Evolutionary conservation across 495 filamentous ascomycete species (phyloP), one percentile per base, ranked within the genome.

Genomic region (Lichenothelia convexa): DNA sequence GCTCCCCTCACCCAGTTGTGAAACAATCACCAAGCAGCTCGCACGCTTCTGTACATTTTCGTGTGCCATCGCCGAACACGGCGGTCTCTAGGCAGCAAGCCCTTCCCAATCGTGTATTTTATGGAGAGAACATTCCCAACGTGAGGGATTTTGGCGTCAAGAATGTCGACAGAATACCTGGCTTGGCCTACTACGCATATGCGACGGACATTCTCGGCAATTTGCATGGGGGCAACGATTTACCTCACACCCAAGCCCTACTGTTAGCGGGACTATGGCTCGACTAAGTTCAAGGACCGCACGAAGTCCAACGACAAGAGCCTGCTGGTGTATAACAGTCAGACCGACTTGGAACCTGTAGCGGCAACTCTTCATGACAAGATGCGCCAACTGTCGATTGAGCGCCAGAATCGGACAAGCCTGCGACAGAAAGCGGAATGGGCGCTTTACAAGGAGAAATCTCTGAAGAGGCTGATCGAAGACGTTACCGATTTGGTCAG

Each of bases 141-240:
- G 24, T 11, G 9, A 29, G 24, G 15, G 9, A 1, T 29, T 13
- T 9, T 1, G 9, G 9, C 15, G 9, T 13, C 24, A 29, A 71
- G 36, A 93, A 97, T 50, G 54, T 86, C n/a, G 83, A 93, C 48
- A 65, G 77, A 5, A 78, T 95, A 41, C 87, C 89, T 1, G 89
- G 89, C 0, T 57, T 94, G 38, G 76, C 81, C n/a, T 91, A 92
- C 49, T 94, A 83, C 55, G 78, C 75, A 12, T 73, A 80, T 44
- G 89, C 85, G 2, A 76, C 78, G 3, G 75, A 80, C 44, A 93
- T 94, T n/a, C 60, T 94, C 20, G 89, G 85, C 1, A 73, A 69
- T 26, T 68, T 87, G 17, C 65, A 74, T 35, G 85, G 80, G 4
- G 79, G 75, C 5, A 80, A 80, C 38, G 75, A 77, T 27, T 58